Evolutionary conservation across 73 alveolate genomes (phyloP).

Genomic region (Tetrahymena borealis): DNA sequence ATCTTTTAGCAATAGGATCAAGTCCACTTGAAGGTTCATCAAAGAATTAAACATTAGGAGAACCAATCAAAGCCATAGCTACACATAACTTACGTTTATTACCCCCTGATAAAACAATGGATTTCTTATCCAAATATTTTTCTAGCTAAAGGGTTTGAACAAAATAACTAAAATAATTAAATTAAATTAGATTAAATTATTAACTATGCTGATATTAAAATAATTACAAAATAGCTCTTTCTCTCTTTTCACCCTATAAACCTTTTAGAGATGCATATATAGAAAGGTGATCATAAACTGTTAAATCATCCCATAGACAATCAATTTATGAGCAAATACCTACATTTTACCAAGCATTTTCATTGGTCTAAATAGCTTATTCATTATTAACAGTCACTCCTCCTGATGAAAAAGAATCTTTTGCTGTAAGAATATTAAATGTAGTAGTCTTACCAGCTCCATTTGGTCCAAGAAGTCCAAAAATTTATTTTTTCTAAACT

Average conservation of each 20-base stretch:
- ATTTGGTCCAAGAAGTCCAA: conserved; percentile 80
- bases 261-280: conserved; percentile 56
- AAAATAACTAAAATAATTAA: not conserved
- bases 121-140: conserved; percentile 19
- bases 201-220: no score
- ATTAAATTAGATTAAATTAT: no score
- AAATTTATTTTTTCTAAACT: conserved; percentile 54
- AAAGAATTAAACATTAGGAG: conserved; percentile 54
- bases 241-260: conserved; percentile 12
- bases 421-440: conserved; percentile 53
- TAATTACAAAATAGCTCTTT: conserved; percentile 30
- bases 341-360: conserved; percentile 28
- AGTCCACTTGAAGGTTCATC: conserved; percentile 79
- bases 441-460: conserved; percentile 88
- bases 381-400: conserved; percentile 39
- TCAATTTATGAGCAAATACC: conserved; percentile 66
- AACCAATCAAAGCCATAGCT: conserved; percentile 70
- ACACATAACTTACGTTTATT: conserved; percentile 72
- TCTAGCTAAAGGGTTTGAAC: conserved; percentile 5
- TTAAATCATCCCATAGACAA: conserved; percentile 52
- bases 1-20: conserved; percentile 64
- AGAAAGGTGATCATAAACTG: conserved; percentile 51
- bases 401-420: conserved; percentile 3
- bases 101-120: conserved; percentile 68
- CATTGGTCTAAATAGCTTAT: conserved; percentile 7